Conservation (phyloP, 192 early-diverging fungal genomes). For the Umbelopsis vinacea region DNA sequence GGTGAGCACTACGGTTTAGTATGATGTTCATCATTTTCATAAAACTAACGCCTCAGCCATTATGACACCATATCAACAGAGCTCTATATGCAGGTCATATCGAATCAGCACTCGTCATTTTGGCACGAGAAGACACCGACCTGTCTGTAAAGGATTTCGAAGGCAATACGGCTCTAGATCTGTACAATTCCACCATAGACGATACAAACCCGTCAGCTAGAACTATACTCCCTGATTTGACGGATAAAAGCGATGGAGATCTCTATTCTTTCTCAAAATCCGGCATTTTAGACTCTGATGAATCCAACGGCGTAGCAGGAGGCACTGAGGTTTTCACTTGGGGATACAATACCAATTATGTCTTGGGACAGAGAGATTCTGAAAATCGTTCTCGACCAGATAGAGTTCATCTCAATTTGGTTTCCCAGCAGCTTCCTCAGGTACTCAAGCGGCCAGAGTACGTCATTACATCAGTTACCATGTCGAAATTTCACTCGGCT, state of each 20-base stretch:
- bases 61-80: constrained; percentile 22
- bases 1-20: constrained; percentile 24
- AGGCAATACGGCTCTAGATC: constrained; percentile 46
- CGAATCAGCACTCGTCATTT: constrained; percentile 53
- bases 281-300: not conserved
- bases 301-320: not conserved
- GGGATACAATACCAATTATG: constrained; percentile 74
- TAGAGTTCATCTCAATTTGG: constrained; percentile 51
- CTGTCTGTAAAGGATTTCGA: constrained; percentile 53
- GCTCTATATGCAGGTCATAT: constrained; percentile 65
- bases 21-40: not conserved
- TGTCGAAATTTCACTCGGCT: constrained; percentile 75
- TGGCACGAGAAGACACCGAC: constrained; percentile 51
- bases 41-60: not conserved
- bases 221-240: not conserved
- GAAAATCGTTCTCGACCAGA: constrained; percentile 70
- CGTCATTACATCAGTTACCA: constrained; percentile 42
- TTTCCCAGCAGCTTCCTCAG: constrained; percentile 38
- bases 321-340: constrained; percentile 67
- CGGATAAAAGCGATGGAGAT: not conserved
- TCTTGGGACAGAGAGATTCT: constrained; percentile 66
- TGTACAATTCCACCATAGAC: constrained; percentile 36
- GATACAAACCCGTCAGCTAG: constrained; percentile 27
- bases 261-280: not conserved
- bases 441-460: constrained; percentile 28